phyloP scores from a whole-genome alignment of 495 filamentous ascomycete genomes.

The Annulohypoxylon maeteangense region DNA sequence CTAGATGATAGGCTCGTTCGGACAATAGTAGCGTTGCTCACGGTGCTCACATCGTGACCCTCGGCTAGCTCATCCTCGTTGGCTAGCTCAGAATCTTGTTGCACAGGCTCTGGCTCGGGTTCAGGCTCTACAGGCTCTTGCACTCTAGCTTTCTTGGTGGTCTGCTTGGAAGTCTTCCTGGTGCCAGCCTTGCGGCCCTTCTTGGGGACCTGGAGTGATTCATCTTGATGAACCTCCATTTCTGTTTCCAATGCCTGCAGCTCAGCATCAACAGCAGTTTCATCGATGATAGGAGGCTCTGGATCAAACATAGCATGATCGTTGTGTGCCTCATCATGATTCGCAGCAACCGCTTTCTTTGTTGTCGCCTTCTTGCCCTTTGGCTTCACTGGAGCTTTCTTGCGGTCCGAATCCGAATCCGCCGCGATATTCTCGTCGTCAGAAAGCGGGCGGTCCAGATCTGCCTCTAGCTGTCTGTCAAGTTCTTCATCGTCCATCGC shows the following conservation, averaged over 20 bases:
- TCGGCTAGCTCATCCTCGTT: conserved; percentile 50
- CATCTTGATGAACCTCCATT: conserved; percentile 46
- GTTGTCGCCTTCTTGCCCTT: conserved; percentile 50
- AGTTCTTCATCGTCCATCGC: conserved; percentile 71
- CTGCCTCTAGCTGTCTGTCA: conserved; percentile 73
- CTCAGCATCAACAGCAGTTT: conserved; percentile 58
- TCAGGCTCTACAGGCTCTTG: conserved; percentile 46
- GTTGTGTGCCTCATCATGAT: conserved; percentile 32
- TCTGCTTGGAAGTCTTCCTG: conserved; percentile 57
- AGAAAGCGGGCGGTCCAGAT: conserved; percentile 68
- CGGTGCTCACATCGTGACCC: conserved; percentile 53
- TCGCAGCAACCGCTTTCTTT: conserved; percentile 5
- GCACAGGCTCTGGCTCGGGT: conserved; percentile 27
- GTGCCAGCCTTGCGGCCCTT: conserved; percentile 58
- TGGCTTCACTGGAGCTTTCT: conserved; percentile 46
- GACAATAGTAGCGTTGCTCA: conserved; percentile 56
- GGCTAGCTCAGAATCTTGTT: conserved; percentile 45
- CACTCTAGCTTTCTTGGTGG: conserved; percentile 56
- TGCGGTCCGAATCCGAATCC: conserved; percentile 52
- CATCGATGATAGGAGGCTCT: conserved; percentile 53
- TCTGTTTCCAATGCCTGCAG: conserved; percentile 59
- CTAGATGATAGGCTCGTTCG: conserved; percentile 52
- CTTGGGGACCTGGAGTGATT: conserved; percentile 52
- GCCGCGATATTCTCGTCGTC: conserved; percentile 62
- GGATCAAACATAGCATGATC: conserved; percentile 60